Base-by-base conservation (phyloP, 2,329 filamentous ascomycete species). In the Penicillium sp. region DNA sequence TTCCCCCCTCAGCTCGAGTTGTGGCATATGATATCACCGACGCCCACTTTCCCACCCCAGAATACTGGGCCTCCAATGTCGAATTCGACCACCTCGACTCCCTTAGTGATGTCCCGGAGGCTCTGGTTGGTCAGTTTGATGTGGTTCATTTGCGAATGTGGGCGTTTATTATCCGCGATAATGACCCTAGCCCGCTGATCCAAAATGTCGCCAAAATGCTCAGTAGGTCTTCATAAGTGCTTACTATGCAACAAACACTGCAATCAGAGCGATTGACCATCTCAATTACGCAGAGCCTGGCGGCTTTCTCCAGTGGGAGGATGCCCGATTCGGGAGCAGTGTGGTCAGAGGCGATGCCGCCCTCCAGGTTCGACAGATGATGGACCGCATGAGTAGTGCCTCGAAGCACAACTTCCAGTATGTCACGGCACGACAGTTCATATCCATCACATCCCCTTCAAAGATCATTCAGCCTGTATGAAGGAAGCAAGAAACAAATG, bases 111-210 rank as follows among this genome's bases (percentile, higher is more conserved):
- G 8, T 47, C 19, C 33, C 52, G 3, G 26, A 44, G 19, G 14
- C 27, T 33, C 33, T 54, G n/a, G 8, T 47, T 4, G 52, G 52
- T 9, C 43, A 54, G 16, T 54, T 49, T 31, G 52, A 54, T 48
- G 52, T 54, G 5, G 43, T 54, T 39, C 52, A 54, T 48, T 19
- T 54, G 21, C 52, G 52, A 5, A 48, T 42, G 43, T 54, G 31
- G 52, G 52, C 43, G 1, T 37, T 42, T 31, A 45, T 48, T 31
- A 31, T 54, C 14, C 43, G 44, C 21, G 16, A 42, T 16, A 31
- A 54, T 13, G 52, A 54, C 14, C 43, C 52, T n/a, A 21, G 23
- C 19, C 31, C 31, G 4, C 23, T 54, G 29, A 54, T 54, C 26
- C 42, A 13, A 10, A 23, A 54, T 39, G 44, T 31, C 23, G 29